These are phyloP conservation scores for Draba incana DNA, from an alignment of 345 rosid genomes.

Conservation along the genomic window DNA sequence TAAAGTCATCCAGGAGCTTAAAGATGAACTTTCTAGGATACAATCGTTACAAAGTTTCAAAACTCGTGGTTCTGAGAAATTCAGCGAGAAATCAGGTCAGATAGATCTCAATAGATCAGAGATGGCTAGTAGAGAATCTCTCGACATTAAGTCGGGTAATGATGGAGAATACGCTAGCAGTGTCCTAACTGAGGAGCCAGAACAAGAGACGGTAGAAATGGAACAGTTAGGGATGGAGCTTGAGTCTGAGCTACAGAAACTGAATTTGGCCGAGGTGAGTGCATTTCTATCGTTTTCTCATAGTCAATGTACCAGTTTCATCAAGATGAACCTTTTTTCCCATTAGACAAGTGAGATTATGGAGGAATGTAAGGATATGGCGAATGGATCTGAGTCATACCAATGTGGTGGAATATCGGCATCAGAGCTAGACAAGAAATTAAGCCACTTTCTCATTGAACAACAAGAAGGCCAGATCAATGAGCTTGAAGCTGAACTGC, in stretches of 20 bases:
- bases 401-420: slow-evolving; percentile 67
- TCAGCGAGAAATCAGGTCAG: slow-evolving; percentile 30
- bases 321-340: background rate
- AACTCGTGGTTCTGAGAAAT: slow-evolving; percentile 31
- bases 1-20: slow-evolving; percentile 69
- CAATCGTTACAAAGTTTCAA: slow-evolving; percentile 46
- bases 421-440: slow-evolving; percentile 70
- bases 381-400: slow-evolving; percentile 45
- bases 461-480: slow-evolving; percentile 79
- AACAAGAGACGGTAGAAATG: slow-evolving; percentile 61
- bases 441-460: slow-evolving; percentile 67
- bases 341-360: slow-evolving; percentile 25
- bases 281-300: background rate
- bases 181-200: slow-evolving; percentile 81
- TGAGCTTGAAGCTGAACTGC: slow-evolving; percentile 73
- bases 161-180: slow-evolving; percentile 76
- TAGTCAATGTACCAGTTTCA: background rate
- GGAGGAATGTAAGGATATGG: slow-evolving; percentile 41
- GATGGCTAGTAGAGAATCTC: slow-evolving; percentile 35
- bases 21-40: slow-evolving; percentile 60
- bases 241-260: slow-evolving; percentile 77
- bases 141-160: slow-evolving; percentile 41
- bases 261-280: slow-evolving; percentile 54
- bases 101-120: slow-evolving; percentile 33
- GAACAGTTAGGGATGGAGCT: slow-evolving; percentile 81